phyloP scores from a whole-genome alignment of 345 rosid species.

The Rhizophora apiculata region DNA sequence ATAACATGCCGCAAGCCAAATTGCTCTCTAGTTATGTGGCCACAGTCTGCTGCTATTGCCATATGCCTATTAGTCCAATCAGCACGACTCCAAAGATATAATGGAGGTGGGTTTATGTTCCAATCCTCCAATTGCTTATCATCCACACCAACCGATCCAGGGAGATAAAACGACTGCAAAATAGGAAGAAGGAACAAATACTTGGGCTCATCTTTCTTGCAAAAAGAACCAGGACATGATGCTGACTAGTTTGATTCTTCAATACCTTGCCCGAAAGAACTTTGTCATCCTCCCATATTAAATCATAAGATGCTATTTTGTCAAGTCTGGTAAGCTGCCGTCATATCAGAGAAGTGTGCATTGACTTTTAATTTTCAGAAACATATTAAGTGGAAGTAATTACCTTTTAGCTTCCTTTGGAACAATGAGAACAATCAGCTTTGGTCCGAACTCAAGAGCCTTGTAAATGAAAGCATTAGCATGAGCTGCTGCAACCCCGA shows the following conservation, averaged over 20 bases:
- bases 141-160: constrained; percentile 66
- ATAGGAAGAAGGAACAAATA: neutral
- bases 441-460: constrained; percentile 88
- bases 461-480: constrained; percentile 73
- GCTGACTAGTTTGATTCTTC: neutral
- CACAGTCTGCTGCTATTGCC: constrained; percentile 37
- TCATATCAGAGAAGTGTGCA: neutral
- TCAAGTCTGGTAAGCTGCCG: constrained; percentile 55
- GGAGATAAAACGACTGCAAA: constrained; percentile 78
- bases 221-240: neutral
- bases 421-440: constrained; percentile 83
- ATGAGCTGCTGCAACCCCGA: constrained; percentile 65
- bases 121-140: constrained; percentile 78
- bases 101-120: constrained; percentile 62
- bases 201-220: too few relatives aligned
- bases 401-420: constrained; percentile 86
- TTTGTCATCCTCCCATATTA: constrained; percentile 66
- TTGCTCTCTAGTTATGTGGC: too few relatives aligned
- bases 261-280: constrained; percentile 78
- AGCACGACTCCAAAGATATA: constrained; percentile 81
- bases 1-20: too few relatives aligned
- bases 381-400: neutral
- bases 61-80: constrained; percentile 59
- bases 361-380: too few relatives aligned
- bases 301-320: constrained; percentile 60